Evolutionary conservation across 257 asterid species (phyloP), one percentile per base, ranked within the genome.

Genomic region (Solanum paucissectum): DNA sequence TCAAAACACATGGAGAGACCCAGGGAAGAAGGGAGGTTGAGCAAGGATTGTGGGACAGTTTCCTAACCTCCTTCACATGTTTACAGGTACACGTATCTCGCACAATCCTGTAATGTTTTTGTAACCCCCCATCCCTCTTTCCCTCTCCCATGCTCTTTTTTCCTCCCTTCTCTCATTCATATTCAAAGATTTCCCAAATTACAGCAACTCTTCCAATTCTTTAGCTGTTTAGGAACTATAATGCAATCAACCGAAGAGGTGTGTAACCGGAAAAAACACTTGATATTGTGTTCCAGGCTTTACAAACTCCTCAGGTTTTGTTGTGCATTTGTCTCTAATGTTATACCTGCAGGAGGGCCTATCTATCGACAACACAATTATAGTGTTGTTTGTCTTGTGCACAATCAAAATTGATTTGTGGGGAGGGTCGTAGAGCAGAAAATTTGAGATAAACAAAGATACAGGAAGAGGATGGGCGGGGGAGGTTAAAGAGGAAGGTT

Each of bases 131-230:
- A 46, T 12, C 64, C n/a, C 64, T 6, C 64, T 55, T 55, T 52
- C 62, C 9, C 9, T 52, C 62, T 52, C n/a, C n/a, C 4, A 0
- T 55, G 0, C 0, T 55, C n/a, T 18, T 55, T 18, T 55, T 0
- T 1, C 49, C 29, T 10, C 42, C 79, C 49, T 36, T 36, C 29
- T 74, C 82, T 20, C 10, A 3, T 5, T 74, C 83, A 74, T 37
- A 74, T 37, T 74, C 83, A 74, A 74, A 10, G 20, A 74, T 36
- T 74, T 37, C 83, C 1, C 0, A 38, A 74, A 27, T 74, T 21
- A 21, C 83, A 74, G 32, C 32, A 37, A 74, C 32, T 21, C 52
- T 36, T 9, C 32, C 18, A 36, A 9, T 36, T 34, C 3, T 0
- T 72, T 36, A 74, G 83, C 0, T 36, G 20, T 74, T 36, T 36